Base-by-base conservation (phyloP, 257 asterid genomes). In the Solanum sejunctum region DNA sequence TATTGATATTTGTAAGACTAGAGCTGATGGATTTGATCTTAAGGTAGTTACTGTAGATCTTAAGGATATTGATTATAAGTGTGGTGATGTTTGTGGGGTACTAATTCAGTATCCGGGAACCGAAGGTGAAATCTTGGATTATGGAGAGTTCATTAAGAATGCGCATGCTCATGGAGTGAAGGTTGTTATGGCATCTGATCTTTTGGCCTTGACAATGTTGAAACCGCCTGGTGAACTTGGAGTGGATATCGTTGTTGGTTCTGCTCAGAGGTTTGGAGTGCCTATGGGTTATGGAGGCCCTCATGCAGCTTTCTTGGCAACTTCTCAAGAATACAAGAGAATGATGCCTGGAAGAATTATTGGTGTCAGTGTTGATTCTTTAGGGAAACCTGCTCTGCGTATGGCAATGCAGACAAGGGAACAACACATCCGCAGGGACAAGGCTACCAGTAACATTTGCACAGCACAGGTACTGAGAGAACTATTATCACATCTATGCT, bases 371-470 rank as follows among this genome's bases (percentile, higher is more conserved):
- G 94, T 95, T 85, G 99, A 97, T 94, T 92, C 99, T 3, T 47
- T 96, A 0, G 98, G 99, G 23, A 95, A 97, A 87, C 98, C 95
- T 12, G 99, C 98, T 82, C 93, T 97, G 21, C 95, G 99, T 21
- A 95, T 97, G 99, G 99, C 99, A n/a, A 97, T 97, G 99, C 99
- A 97, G 92, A 97, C 99, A 7, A 90, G 99, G 92, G 98, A 97
- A 92, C 99, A 97, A 88, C 99, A 97, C 84, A 97, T 97, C 85
- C 97, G 99, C 7, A 87, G 99, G 87, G 99, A 97, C 84, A 97
- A 97, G 93, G 99, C 99, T 64, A 97, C 98, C 0, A 97, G 99
- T 92, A 97, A 97, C 90, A 97, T 97, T 87, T 97, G 99, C 92
- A 97, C 99, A 0, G 98, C 99, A 86, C 99, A 97, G 95, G 99